Base-by-base conservation (phyloP, 305 asterid species). In the Withania somnifera region DNA sequence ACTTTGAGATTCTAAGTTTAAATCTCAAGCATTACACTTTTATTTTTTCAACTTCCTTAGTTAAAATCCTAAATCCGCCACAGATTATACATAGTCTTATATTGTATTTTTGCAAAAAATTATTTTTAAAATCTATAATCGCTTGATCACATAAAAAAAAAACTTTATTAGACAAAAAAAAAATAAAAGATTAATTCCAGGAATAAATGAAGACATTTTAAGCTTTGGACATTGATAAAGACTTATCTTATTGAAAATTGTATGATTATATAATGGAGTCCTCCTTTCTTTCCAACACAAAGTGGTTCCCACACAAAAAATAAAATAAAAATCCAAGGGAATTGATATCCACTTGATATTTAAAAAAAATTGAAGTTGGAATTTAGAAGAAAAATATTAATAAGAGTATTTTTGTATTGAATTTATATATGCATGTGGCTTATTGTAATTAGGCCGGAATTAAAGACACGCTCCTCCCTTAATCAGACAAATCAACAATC, bases 261-360 rank as follows among this genome's bases (percentile, higher is more conserved):
- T 79, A 78, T 84, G 67, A 83, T 82, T 24, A 26, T 38, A 17
- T 42, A 50, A 15, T 9, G n/a, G 28, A 75, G 45, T 26, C 30
- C 45, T 10, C 22, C 11, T 28, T 61, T 85, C 75, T 83, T 69
- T 66, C 84, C 34, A 79, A 75, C 54, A 36, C 34, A 5, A n/a
- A n/a, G 87, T 83, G 90, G 92, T 77, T 80, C 90, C 89, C 88
- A 86, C 87, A 50, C 60, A 20, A 47, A 47, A 26, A n/a, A n/a
- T n/a, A n/a, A n/a, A n/a, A n/a, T n/a, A n/a, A 36, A 40, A 82
- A n/a, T 71, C 45, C 5, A 57, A 58, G 11, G 73, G 56, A 26
- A 8, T 58, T 79, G 58, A 58, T 30, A 28, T 79, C 45, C 76
- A 79, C 75, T 60, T 40, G 73, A 58, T 15, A 9, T 0, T 3